Evolutionary conservation across 1,139 yeast genomes (phyloP).

Genomic region (Suhomyces taliae): DNA sequence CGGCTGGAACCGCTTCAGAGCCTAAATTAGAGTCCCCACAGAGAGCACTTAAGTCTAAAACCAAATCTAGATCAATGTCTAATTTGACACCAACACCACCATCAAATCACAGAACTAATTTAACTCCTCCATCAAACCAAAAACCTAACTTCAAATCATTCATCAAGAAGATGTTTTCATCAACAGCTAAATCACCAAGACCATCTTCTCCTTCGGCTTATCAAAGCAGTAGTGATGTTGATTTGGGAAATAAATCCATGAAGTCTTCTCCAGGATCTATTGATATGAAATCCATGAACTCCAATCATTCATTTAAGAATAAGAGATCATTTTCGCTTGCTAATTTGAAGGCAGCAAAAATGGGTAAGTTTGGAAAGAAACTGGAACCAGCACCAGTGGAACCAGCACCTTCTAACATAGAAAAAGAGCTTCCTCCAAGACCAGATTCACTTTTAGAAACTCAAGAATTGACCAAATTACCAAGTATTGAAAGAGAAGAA

Average conservation of each 20-base stretch:
- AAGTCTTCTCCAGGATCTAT: conserved; percentile 2
- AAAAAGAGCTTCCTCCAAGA: neutral
- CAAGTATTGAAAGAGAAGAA: conserved; percentile 34
- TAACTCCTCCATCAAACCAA: conserved; percentile 3
- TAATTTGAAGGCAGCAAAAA: conserved; percentile 12
- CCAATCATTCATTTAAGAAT: conserved; percentile 4
- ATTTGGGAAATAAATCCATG: conserved; percentile 6
- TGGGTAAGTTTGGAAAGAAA: conserved; percentile 2
- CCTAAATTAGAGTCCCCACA: conserved; percentile 8
- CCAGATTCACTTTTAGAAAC: conserved; percentile 6
- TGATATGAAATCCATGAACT: conserved; percentile 3
- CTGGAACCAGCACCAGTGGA: neutral
- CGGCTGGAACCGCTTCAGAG: conserved; percentile 11
- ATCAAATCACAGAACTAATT: neutral
- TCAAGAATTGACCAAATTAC: conserved; percentile 20
- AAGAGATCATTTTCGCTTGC: conserved; percentile 18
- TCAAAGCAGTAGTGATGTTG: neutral
- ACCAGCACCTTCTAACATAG: neutral
- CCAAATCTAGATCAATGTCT: conserved; percentile 7
- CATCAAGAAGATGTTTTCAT: conserved; percentile 9
- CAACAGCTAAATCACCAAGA: conserved; percentile 1
- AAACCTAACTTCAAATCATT: conserved; percentile 12
- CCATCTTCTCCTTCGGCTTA: neutral
- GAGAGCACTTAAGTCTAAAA: conserved; percentile 5
- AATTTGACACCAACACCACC: conserved; percentile 2